Evolutionary conservation across 345 rosid genomes (phyloP).

Genomic region (Brassica rapa): DNA sequence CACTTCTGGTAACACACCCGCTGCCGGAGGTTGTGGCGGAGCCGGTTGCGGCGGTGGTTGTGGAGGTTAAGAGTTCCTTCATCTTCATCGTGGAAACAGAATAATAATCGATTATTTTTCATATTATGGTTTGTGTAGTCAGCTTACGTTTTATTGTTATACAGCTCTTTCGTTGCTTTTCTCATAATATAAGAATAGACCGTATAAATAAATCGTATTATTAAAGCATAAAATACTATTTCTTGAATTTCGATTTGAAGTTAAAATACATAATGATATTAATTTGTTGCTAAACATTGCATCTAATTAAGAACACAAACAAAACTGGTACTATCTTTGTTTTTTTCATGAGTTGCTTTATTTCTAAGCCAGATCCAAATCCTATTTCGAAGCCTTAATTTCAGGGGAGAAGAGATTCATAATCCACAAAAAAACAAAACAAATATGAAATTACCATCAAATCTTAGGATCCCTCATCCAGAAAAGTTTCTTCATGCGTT

Average conservation of each 20-base stretch:
- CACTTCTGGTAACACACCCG: constrained; percentile 24
- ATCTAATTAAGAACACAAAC: background rate
- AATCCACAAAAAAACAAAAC: constrained; percentile 7
- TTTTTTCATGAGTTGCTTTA: background rate
- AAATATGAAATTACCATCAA: constrained; percentile 12
- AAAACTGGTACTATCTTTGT: background rate
- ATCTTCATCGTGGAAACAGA: background rate
- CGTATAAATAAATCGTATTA: background rate
- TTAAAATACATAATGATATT: background rate
- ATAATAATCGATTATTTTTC: background rate
- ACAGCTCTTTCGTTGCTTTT: background rate
- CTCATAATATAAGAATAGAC: background rate
- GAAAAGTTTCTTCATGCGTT: constrained; percentile 35
- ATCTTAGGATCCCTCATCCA: background rate
- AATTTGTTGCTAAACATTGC: background rate
- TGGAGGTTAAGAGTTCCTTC: constrained; percentile 42
- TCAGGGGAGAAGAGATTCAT: constrained; percentile 7
- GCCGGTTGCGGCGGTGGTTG: constrained; percentile 57
- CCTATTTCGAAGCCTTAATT: background rate
- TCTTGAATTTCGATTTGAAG: constrained; percentile 3
- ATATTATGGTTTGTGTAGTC: constrained; percentile 1
- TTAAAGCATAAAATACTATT: background rate
- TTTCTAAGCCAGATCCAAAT: background rate
- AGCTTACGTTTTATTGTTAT: background rate
- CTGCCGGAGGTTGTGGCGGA: constrained; percentile 46